Conservation (phyloP, 768 basidiomycete species). For the Kondoa subrosea region DNA sequence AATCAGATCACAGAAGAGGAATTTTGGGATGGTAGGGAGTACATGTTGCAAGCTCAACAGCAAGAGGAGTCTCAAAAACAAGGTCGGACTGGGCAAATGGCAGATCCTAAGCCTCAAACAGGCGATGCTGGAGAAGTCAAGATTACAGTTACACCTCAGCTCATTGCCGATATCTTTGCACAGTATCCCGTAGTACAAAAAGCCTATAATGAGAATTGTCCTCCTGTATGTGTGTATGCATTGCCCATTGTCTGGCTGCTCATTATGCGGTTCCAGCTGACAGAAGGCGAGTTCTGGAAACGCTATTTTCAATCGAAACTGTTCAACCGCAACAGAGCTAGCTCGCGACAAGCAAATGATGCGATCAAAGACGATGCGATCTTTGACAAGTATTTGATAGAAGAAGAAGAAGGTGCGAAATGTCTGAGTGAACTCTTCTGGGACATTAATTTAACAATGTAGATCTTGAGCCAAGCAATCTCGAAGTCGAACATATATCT, state of each 20-base stretch:
- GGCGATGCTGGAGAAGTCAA: constrained; percentile 71
- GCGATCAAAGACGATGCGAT: constrained; percentile 80
- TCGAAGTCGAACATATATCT: constrained; percentile 44
- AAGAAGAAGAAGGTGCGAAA: constrained; percentile 74
- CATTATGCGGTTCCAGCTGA: constrained; percentile 41
- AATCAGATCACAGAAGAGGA: constrained; percentile 78
- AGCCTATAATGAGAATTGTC: constrained; percentile 85
- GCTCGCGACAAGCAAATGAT: constrained; percentile 50
- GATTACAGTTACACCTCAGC: constrained; percentile 73
- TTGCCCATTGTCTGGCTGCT: constrained; percentile 9
- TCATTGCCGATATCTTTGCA: constrained; percentile 91
- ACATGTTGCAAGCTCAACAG: constrained; percentile 31
- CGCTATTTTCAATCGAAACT: constrained; percentile 91
- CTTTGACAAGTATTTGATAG: constrained; percentile 90
- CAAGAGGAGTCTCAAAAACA: constrained; percentile 18
- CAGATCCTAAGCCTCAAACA: constrained; percentile 72
- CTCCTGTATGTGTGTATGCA: constrained; percentile 45
- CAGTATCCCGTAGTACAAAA: constrained; percentile 88
- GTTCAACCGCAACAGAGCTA: constrained; percentile 79
- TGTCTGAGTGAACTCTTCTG: background rate
- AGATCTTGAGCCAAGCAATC: constrained; percentile 64
- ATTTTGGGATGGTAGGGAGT: constrained; percentile 95
- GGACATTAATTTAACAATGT: constrained; percentile 8
- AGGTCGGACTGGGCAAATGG: constrained; percentile 48
- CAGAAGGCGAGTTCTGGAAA: constrained; percentile 86